Base-by-base conservation (phyloP, 129 eudicot species). In the Deinandra increscens region DNA sequence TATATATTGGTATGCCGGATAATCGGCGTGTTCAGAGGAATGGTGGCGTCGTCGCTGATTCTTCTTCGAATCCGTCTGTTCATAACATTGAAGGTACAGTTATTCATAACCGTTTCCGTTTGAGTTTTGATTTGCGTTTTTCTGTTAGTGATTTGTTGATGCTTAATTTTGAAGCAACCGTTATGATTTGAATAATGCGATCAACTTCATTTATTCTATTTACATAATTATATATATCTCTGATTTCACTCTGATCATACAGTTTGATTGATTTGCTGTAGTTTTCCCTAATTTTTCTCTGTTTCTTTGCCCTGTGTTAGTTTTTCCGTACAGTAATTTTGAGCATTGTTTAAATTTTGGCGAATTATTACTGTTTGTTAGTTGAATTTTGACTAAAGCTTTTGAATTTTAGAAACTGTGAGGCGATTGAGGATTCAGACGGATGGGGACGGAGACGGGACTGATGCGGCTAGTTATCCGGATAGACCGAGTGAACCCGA, bases 401-500 rank as follows among this genome's bases (percentile, higher is more conserved):
- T 13, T 34, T 38, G 53, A 6, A 49, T 63, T 78, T 71, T 48
- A 85, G 91, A 88, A 59, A 82, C 75, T 53, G 75, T 81, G 44
- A 79, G 81, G 70, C 65, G 76, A 33, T 72, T 85, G 74, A 74
- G 74, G 70, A 77, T 85, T 12, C 75, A 78, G 74, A 68, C 71
- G 7, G 75, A 68, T 67, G 84, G 74, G 14, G 78, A 61, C 54
- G 79, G 74, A 20, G 81, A 82, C n/a, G 81, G 75, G 46, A 79
- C 74, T 50, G 77, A 42, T 12, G 33, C 64, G 74, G 79, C 23
- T 14, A 78, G 76, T 59, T 58, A 80, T 67, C 98, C 98, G 8
- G 95, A 83, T 79, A 84, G 98, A 20, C 98, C 95, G 1, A 94
- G 96, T 14, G 96, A 91, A 70, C 98, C 98, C 0, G 87, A 91